Evolutionary conservation across 2,329 filamentous ascomycete genomes (phyloP).

Genomic region (Cladosporium sp.): DNA sequence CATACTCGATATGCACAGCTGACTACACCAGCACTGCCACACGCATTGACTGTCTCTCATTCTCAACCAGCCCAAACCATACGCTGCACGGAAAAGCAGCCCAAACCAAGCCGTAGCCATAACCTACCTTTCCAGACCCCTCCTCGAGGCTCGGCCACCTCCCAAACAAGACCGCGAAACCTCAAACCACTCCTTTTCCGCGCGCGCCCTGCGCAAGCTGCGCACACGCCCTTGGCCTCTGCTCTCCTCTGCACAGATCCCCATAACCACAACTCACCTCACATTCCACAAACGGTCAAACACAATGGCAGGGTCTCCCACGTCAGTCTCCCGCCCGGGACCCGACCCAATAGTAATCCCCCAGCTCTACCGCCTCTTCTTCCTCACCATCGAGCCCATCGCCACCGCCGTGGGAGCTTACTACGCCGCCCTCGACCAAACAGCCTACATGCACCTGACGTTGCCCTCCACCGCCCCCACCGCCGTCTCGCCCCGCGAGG

Average conservation of each 20-base stretch:
- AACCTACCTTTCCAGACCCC: neutral
- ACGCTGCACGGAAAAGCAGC: neutral
- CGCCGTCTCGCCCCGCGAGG: conserved; percentile 50
- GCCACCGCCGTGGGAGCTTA: conserved; percentile 56
- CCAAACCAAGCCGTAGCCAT: neutral
- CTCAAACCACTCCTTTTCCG: neutral
- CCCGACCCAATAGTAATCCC: conserved; percentile 47
- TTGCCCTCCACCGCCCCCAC: conserved; percentile 44
- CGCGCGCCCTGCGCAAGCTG: neutral
- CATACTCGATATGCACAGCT: conserved; percentile 1
- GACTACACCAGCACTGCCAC: conserved; percentile 7
- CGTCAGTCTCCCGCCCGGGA: conserved; percentile 10
- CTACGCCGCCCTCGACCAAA: conserved; percentile 53
- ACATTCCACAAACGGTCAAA: neutral
- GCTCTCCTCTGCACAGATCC: neutral
- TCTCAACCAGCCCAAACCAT: neutral
- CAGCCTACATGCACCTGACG: conserved; percentile 64
- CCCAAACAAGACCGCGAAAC: neutral
- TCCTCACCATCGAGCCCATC: conserved; percentile 69
- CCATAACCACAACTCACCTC: neutral
- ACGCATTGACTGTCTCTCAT: conserved; percentile 11
- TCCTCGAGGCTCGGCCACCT: neutral
- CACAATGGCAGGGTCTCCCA: conserved; percentile 17
- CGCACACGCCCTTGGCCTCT: neutral
- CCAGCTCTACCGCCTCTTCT: conserved; percentile 67